Evolutionary conservation across 2,329 filamentous ascomycete species (phyloP).

Genomic region (Tolypocladium pustulatum): DNA sequence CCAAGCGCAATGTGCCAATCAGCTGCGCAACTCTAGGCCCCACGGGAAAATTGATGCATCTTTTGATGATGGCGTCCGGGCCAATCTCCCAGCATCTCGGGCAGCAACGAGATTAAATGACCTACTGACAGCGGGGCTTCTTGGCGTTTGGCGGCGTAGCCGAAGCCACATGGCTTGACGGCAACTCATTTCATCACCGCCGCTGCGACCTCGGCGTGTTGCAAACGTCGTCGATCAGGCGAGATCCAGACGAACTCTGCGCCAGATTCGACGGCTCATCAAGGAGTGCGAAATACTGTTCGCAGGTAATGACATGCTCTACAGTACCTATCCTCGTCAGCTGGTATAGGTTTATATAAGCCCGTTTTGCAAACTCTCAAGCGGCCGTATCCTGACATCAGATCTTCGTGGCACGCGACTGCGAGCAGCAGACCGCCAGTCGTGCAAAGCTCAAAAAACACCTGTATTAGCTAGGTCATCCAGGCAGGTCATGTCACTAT

Average conservation of each 20-base stretch:
- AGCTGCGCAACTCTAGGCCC: background rate
- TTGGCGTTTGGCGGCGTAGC: background rate
- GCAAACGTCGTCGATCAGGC: background rate
- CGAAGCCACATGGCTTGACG: background rate
- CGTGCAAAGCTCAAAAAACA: background rate
- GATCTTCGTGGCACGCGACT: background rate
- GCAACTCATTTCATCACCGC: background rate
- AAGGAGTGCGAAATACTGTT: background rate
- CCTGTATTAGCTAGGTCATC: background rate
- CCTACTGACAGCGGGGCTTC: background rate
- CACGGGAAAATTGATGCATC: background rate
- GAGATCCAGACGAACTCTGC: background rate
- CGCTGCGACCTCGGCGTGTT: background rate
- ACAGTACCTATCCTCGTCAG: background rate
- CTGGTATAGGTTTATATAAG: too few relatives aligned
- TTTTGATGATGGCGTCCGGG: background rate
- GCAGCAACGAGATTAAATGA: background rate
- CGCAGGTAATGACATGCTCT: background rate
- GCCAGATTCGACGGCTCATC: background rate
- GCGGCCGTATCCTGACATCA: background rate
- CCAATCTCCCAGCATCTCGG: background rate
- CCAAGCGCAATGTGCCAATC: background rate
- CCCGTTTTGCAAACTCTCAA: background rate
- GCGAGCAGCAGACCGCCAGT: background rate
- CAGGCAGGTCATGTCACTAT: slow-evolving; percentile 7